Percentiles rank a stretch among this genome's conserved stretches.
Conservation (phyloP, 1,284 basidiomycete species). For the Neolentinus lepideus region DNA sequence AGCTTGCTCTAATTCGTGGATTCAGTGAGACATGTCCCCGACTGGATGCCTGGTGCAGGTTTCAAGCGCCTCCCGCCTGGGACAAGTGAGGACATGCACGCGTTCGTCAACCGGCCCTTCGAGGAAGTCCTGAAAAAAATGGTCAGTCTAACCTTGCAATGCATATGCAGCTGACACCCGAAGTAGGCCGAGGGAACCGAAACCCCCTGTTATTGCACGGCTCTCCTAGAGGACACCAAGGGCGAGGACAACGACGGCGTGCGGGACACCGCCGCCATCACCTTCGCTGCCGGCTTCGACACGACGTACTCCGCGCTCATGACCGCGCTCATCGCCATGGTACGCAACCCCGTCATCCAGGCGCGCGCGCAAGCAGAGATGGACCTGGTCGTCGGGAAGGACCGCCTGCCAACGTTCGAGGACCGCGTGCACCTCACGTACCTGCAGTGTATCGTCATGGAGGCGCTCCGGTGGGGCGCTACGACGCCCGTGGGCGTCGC, state of each 20-base stretch:
- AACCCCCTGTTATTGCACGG: conserved; percentile 3
- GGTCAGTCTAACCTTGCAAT: neutral
- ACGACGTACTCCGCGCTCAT: conserved; percentile 1
- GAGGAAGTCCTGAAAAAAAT: neutral
- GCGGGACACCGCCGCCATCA: neutral
- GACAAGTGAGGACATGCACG: conserved; percentile 3
- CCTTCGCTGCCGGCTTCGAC: neutral
- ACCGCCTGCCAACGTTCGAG: conserved; percentile 11
- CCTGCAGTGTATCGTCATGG: conserved; percentile 6
- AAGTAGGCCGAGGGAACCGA: neutral
- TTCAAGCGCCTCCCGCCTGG: conserved; percentile 12
- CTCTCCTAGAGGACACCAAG: neutral
- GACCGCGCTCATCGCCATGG: conserved; percentile 4
- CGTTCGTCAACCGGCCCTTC: neutral
- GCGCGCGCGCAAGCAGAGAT: conserved; percentile 21
- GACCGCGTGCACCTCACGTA: conserved; percentile 18
- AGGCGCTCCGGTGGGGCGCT: conserved; percentile 4
- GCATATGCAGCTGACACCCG: neutral
- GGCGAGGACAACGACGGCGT: conserved; percentile 5
- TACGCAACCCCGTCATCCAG: conserved; percentile 15
- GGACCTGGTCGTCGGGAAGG: conserved; percentile 15
- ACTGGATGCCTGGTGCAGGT: conserved; percentile 15
- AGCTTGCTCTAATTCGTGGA: neutral
- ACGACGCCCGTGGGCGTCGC: conserved; percentile 5
- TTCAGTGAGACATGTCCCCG: conserved; percentile 12